Evolutionary conservation across 306 rosid species (phyloP).

Genomic region (Adenanthera pavonina): DNA sequence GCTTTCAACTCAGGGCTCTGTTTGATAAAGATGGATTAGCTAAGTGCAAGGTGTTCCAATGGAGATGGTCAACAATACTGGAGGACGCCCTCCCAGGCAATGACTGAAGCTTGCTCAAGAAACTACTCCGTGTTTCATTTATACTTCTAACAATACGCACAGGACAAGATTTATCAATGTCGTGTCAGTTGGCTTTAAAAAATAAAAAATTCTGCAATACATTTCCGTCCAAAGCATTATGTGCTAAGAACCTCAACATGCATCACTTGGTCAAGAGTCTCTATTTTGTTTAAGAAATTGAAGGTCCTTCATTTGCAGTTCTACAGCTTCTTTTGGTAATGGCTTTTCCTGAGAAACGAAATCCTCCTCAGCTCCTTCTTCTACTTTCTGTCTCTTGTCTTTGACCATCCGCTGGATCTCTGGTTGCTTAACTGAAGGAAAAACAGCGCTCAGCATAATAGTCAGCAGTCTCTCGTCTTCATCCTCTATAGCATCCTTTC

Average conservation of each 20-base stretch:
- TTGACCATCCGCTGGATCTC: conserved; percentile 67
- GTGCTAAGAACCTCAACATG: not conserved
- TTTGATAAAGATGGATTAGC: conserved; percentile 78
- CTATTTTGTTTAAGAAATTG: conserved; percentile 78
- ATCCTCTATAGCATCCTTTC: conserved; percentile 64
- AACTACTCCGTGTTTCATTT: not conserved
- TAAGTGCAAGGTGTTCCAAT: conserved; percentile 80
- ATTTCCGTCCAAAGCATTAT: conserved; percentile 27
- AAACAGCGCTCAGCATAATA: conserved; percentile 67
- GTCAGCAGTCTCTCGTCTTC: conserved; percentile 66
- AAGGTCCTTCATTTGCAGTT: conserved; percentile 92
- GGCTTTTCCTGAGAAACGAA: conserved; percentile 55
- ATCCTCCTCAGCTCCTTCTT: conserved; percentile 56
- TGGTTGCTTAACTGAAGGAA: conserved; percentile 59
- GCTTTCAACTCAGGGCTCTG: not conserved
- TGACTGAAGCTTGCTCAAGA: not conserved
- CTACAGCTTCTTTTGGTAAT: conserved; percentile 79
- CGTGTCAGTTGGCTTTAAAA: conserved; percentile 33
- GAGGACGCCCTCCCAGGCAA: not conserved
- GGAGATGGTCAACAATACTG: conserved; percentile 75
- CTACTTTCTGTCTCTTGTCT: conserved; percentile 65
- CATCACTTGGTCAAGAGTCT: conserved; percentile 45
- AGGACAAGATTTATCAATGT: conserved; percentile 15
- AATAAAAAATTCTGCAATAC: not conserved
- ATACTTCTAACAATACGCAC: not conserved